These are phyloP conservation scores for Ajuga chamaepitys DNA, from an alignment of 257 asterid genomes.

Conservation along the genomic window DNA sequence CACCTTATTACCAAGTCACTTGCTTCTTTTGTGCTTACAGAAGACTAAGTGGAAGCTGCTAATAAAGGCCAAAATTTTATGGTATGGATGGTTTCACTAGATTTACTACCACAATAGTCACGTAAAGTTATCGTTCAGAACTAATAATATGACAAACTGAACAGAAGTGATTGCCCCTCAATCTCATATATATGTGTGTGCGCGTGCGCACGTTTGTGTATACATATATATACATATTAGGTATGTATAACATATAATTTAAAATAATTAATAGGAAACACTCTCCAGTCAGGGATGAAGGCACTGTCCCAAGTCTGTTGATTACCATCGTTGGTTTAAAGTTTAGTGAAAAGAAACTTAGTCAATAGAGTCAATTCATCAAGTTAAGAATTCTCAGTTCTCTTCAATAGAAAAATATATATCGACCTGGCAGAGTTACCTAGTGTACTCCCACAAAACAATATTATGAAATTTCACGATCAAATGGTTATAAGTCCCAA, in stretches of 20 bases:
- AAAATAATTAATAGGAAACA: background rate
- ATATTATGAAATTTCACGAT: background rate
- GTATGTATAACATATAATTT: no score
- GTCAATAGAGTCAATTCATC: background rate
- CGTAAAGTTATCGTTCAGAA: background rate
- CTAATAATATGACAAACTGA: no score
- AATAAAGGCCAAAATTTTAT: background rate
- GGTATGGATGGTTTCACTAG: background rate
- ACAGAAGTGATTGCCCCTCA: no score
- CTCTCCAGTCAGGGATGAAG: background rate
- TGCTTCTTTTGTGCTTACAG: background rate
- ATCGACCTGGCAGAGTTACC: background rate
- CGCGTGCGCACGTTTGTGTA: no score
- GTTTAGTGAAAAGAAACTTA: background rate
- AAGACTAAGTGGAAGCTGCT: background rate
- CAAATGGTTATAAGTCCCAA: background rate
- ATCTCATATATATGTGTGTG: no score
- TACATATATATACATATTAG: no score
- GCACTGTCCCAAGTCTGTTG: background rate
- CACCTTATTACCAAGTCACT: background rate
- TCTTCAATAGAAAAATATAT: background rate
- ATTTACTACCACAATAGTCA: slow-evolving; percentile 1
- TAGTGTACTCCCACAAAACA: background rate
- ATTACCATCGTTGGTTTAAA: background rate
- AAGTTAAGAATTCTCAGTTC: background rate